Percentiles rank a stretch among this genome's conserved stretches.
Evolutionary conservation across 179 eudicot genomes (phyloP).

Genomic region (Pouteria campechiana): DNA sequence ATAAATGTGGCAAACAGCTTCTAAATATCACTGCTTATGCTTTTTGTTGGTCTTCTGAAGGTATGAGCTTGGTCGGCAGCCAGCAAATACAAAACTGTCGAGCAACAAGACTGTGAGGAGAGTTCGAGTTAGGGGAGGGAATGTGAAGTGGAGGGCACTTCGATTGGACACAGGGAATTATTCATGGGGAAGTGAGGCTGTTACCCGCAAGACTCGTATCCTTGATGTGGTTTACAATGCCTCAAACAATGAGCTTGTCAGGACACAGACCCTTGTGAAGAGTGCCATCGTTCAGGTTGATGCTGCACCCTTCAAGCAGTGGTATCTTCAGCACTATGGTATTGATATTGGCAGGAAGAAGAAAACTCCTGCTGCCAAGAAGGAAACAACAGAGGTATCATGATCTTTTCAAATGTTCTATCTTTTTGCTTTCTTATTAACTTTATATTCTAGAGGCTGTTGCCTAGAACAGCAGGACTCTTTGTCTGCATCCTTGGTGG

Average conservation of each 20-base stretch:
- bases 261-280: constrained; percentile 38
- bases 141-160: constrained; percentile 45
- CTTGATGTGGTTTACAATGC: constrained; percentile 38
- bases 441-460: neutral
- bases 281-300: constrained; percentile 37
- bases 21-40: neutral
- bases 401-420: neutral
- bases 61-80: constrained; percentile 40
- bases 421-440: neutral
- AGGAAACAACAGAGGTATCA: constrained; percentile 18
- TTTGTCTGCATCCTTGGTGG: too few relatives aligned
- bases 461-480: neutral
- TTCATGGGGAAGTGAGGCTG: constrained; percentile 47
- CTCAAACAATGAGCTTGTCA: constrained; percentile 34
- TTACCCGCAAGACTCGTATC: constrained; percentile 30
- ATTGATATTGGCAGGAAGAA: constrained; percentile 37
- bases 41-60: constrained; percentile 5
- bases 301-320: constrained; percentile 39
- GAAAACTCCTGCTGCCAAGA: constrained; percentile 26
- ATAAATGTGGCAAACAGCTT: too few relatives aligned
- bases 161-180: constrained; percentile 37
- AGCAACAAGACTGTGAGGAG: constrained; percentile 41
- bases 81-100: constrained; percentile 33
- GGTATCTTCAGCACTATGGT: constrained; percentile 37
- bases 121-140: constrained; percentile 36